Base-by-base conservation (phyloP, 345 rosid genomes). In the Trapa bicornis region DNA sequence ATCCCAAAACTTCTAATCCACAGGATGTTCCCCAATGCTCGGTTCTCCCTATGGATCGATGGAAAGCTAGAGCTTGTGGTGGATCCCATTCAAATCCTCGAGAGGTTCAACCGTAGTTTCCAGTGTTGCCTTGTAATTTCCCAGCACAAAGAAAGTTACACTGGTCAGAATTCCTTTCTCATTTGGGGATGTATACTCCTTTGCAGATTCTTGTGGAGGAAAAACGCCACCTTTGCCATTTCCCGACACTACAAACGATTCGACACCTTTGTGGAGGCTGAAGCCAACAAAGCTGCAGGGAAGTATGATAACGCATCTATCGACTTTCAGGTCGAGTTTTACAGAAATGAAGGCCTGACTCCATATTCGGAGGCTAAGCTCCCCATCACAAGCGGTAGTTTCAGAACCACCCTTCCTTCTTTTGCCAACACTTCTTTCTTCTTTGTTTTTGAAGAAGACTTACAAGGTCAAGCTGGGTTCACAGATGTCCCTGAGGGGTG, bases 401-500 rank as follows among this genome's bases (percentile, higher is more conserved):
- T 32, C 53, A 62, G 17, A 41, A 16, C 15, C 47, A 15, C 67
- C 41, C 54, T 6, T 67, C 64, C 39, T 52, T 53, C 37, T 22
- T 47, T 54, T 14, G 48, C 29, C 12, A 10, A 16, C n/a, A 37
- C 39, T 14, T 39, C 37, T 47, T 14, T 39, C 37, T 61, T 43
- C 54, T 10, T 22, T 12, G 43, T 11, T 38, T 64, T 32, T 62
- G 52, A 56, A 67, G 1, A 16, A 61, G 75, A 37, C 38, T 6
- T 4, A 39, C 64, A 47, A 22, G 29, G 29, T 22, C 47, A 75
- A 70, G 37, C 32, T 58, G 32, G 11, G 63, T 37, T 58, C 83
- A 80, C 86, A 95, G 99, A 95, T 82, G 96, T 95, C 67, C 99
- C 99, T n/a, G 99, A 95, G 81, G 99, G 99, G 37, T 95, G 99